Conservation (phyloP, 2,329 filamentous ascomycete species). For the Alternaria arborescens region DNA sequence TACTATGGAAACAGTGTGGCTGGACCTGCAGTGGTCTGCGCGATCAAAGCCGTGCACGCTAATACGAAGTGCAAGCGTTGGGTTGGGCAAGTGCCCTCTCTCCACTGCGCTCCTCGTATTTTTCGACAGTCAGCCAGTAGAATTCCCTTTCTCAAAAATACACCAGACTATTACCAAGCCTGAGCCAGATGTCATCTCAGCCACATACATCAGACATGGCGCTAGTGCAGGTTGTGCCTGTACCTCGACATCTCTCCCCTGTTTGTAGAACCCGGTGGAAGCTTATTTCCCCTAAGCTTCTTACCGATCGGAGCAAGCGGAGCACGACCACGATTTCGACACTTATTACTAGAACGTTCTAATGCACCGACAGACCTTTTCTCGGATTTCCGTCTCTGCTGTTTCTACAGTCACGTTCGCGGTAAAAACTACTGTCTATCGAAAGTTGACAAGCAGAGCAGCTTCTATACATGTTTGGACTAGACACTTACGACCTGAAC, state of each 20-base stretch:
- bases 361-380: neutral
- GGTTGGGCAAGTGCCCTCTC: neutral
- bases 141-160: neutral
- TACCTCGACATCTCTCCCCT: slow-evolving; percentile 2
- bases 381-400: neutral
- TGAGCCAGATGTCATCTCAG: neutral
- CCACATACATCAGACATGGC: slow-evolving; percentile 2
- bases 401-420: neutral
- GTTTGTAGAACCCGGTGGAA: slow-evolving; percentile 9
- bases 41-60: neutral
- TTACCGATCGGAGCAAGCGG: slow-evolving; percentile 2
- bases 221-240: neutral
- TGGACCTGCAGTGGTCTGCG: neutral
- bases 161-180: slow-evolving; percentile 2
- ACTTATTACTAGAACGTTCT: neutral
- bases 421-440: too few species aligned
- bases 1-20: neutral
- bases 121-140: slow-evolving; percentile 10
- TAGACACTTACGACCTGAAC: neutral
- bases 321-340: neutral
- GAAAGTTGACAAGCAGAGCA: neutral
- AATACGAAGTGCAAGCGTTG: slow-evolving; percentile 10
- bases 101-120: slow-evolving; percentile 18
- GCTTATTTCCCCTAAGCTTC: slow-evolving; percentile 27
- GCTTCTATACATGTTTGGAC: neutral